Evolutionary conservation across 768 basidiomycete species (phyloP).

Genomic region (Suillus subalutaceus): DNA sequence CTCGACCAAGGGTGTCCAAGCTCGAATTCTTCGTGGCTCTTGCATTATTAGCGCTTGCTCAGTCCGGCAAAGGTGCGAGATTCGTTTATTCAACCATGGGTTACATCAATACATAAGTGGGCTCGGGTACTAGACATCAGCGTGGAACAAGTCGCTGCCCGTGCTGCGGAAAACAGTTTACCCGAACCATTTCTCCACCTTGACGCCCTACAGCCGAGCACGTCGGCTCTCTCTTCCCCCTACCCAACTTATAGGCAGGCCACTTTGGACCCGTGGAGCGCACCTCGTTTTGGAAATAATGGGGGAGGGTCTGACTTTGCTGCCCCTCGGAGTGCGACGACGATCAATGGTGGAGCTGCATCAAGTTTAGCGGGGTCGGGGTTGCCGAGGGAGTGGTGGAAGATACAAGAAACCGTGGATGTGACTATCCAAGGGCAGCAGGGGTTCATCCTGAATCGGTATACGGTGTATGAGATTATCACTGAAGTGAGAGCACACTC

Average conservation of each 20-base stretch:
- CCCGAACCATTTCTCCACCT: conserved; percentile 76
- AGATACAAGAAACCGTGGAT: conserved; percentile 69
- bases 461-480: conserved; percentile 80
- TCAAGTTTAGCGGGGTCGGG: conserved; percentile 73
- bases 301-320: conserved; percentile 37
- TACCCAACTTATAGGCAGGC: conserved; percentile 47
- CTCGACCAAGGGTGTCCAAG: conserved; percentile 77
- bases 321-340: conserved; percentile 22
- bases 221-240: conserved; percentile 50
- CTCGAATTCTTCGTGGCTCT: conserved; percentile 92
- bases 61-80: conserved; percentile 70
- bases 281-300: conserved; percentile 34
- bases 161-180: conserved; percentile 77
- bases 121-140: conserved; percentile 58
- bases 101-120: conserved; percentile 5
- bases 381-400: conserved; percentile 86
- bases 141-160: conserved; percentile 78
- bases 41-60: conserved; percentile 85
- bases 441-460: conserved; percentile 89
- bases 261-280: conserved; percentile 66
- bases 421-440: conserved; percentile 84
- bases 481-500: conserved; percentile 62
- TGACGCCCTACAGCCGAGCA: conserved; percentile 53
- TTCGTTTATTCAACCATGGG: conserved; percentile 8
- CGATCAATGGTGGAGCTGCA: conserved; percentile 46